A percentile compares a stretch with the other conserved stretches of the same genome.
These are phyloP conservation scores for Penicillium lividum DNA, from an alignment of 495 filamentous ascomycete species.

Conservation along the genomic window DNA sequence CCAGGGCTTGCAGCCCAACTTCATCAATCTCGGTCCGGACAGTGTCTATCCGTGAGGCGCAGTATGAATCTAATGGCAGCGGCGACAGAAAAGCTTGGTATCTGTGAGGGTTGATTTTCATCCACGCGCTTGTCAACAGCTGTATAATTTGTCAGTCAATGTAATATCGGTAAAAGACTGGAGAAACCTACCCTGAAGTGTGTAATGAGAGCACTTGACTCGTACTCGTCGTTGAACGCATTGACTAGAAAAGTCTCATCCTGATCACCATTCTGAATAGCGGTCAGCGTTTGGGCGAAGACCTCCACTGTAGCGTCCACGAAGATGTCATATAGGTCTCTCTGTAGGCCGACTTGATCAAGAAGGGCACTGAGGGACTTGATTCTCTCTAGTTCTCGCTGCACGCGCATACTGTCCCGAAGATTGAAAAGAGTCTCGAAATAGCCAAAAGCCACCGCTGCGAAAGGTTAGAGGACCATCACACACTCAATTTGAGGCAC, in stretches of 20 bases:
- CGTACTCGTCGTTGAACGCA: slow-evolving; percentile 72
- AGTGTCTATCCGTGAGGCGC: slow-evolving; percentile 67
- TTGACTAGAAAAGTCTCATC: slow-evolving; percentile 64
- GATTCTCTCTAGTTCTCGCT: slow-evolving; percentile 70
- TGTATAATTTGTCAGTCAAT: slow-evolving; percentile 34
- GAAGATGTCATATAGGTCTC: slow-evolving; percentile 79
- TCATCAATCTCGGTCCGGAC: slow-evolving; percentile 85
- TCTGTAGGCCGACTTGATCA: slow-evolving; percentile 64
- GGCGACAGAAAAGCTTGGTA: slow-evolving; percentile 71
- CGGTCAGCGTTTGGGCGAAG: slow-evolving; percentile 55
- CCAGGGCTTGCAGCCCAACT: slow-evolving; percentile 72
- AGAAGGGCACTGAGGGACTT: slow-evolving; percentile 69
- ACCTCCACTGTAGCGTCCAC: slow-evolving; percentile 71
- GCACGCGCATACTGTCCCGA: slow-evolving; percentile 62
- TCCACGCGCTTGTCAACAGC: slow-evolving; percentile 83
- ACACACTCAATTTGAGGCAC: slow-evolving; percentile 19
- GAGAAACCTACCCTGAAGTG: slow-evolving; percentile 60
- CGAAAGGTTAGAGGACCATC: slow-evolving; percentile 16
- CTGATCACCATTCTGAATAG: slow-evolving; percentile 53
- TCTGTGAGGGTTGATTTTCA: slow-evolving; percentile 68
- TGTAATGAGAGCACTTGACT: slow-evolving; percentile 71
- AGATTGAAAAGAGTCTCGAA: slow-evolving; percentile 77
- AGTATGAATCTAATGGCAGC: slow-evolving; percentile 68
- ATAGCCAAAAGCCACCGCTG: slow-evolving; percentile 90
- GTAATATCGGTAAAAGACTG: slow-evolving; percentile 1